Percentiles rank a stretch among this genome's conserved stretches.
Conservation (phyloP, 1,284 basidiomycete genomes). For the Cryptococcus sp. region DNA sequence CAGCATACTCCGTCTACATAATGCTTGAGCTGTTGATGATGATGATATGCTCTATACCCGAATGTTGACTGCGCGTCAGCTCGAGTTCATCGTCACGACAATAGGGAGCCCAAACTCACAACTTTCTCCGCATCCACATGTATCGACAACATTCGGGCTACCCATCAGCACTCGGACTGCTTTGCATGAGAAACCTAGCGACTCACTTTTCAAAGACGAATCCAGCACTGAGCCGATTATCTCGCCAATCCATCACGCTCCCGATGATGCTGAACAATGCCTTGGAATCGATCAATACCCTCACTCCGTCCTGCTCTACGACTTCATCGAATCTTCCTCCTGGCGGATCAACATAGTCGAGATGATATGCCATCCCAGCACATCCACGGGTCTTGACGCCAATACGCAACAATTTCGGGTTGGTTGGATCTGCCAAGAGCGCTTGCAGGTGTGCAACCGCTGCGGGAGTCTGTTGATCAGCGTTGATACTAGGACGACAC, state of each 20-base stretch:
- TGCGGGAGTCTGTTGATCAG: slow-evolving; percentile 60
- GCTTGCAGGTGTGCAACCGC: slow-evolving; percentile 68
- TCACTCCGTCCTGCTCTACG: slow-evolving; percentile 91
- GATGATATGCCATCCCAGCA: slow-evolving; percentile 93
- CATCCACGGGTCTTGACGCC: slow-evolving; percentile 98
- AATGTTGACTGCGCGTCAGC: slow-evolving; percentile 11
- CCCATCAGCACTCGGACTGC: neutral
- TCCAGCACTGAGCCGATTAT: slow-evolving; percentile 67
- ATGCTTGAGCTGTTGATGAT: too few species aligned
- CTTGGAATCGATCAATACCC: slow-evolving; percentile 92
- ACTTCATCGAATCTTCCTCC: slow-evolving; percentile 89
- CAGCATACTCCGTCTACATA: too few species aligned
- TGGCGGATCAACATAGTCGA: slow-evolving; percentile 89
- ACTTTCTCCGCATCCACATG: slow-evolving; percentile 44
- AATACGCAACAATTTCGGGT: slow-evolving; percentile 87
- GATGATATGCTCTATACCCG: slow-evolving; percentile 1
- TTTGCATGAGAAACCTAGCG: neutral
- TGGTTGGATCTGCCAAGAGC: slow-evolving; percentile 52
- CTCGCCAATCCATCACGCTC: slow-evolving; percentile 98
- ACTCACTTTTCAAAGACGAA: slow-evolving; percentile 46
- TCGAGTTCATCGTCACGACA: too few species aligned
- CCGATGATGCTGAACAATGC: slow-evolving; percentile 98
- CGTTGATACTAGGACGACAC: neutral
- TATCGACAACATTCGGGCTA: slow-evolving; percentile 43
- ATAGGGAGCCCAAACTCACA: slow-evolving; percentile 21